Base-by-base conservation (phyloP, 106 monocot genomes). In the Alisma plantagoaquatica region DNA sequence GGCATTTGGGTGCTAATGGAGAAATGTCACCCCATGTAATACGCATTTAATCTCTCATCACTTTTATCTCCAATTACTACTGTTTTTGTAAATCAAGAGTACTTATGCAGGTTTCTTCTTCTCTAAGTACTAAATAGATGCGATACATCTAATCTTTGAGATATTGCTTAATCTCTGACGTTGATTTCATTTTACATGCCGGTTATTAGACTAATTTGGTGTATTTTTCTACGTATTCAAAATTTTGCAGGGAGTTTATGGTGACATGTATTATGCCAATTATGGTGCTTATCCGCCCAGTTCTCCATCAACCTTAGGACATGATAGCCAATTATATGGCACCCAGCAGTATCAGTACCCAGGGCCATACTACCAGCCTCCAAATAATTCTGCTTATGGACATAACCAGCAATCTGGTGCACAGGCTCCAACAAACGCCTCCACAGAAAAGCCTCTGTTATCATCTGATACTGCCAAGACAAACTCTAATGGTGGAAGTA, bases 231-330 rank as follows among this genome's bases (percentile, higher is more conserved):
- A 38, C 14, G 14, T 38, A 38, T n/a, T n/a, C n/a, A n/a, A n/a
- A n/a, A n/a, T n/a, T n/a, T n/a, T n/a, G 15, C 81, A 94, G 88
- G 77, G 81, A 54, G 67, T 84, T 43, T 88, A 84, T 74, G 78
- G 81, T 14, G 94, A 94, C 57, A 59, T 88, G 60, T 94, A 84
- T 69, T 94, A 88, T 78, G 53, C 77, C 27, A 64, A 76, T 9
- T 93, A 77, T 53, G 74, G 76, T 35, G 51, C 83, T 28, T 93
- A 87, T 33, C 77, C 81, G 53, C 75, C 81, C 53, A 76, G 69
- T 38, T 84, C 83, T 43, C 72, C 80, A 26, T 77, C 84, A 10
- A 74, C 88, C 3, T 50, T 88, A 12, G 84, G 75, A 38, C 79
- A 77, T 62, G 87, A 94, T 63, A 68, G 84, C 33, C 83, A 88